Base-by-base conservation (phyloP, 257 asterid species). In the Solanum ossicruentum region DNA sequence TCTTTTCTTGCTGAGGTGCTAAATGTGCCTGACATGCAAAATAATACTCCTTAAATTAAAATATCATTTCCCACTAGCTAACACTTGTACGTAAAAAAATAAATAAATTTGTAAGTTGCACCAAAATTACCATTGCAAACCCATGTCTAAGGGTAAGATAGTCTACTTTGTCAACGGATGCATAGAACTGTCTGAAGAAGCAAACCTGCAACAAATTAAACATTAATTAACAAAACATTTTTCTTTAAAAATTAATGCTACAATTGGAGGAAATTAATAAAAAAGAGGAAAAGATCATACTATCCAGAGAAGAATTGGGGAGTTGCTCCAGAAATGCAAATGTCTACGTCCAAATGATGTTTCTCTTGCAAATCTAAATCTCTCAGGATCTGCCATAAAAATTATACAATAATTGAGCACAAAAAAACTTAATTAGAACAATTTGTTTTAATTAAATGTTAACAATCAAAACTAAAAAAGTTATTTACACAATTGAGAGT, bases 281-380 rank as follows among this genome's bases (percentile, higher is more conserved):
- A 56, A 32, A 32, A 43, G 11, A 61, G 41, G 1, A 39, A 8
- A 21, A 2, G 28, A 41, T 66, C 88, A 84, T 80, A 88, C 88
- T 3, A 85, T 85, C 87, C 87, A 88, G 8, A 88, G 87, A 82
- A 85, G 88, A 52, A 85, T 20, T 51, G 85, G 84, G 10, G 82
- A 54, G 41, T 85, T 28, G 83, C 85, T 84, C 89, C 87, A 80
- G 10, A 60, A 84, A 41, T 87, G 73, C 85, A 75, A 7, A 60
- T 88, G 88, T 49, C 87, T 66, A 77, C 87, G 84, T 88, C 84
- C 88, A 81, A 88, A 88, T 73, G 90, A 72, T 10, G 90, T 88
- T 1, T 88, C 84, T 84, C 86, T 88, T 10, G 87, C 55, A 52
- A 84, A 84, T 80, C 87, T 80, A 65, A 86, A 88, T 26, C 87